phyloP scores from a whole-genome alignment of 129 eudicot genomes.

The Erigeron canadensis region DNA sequence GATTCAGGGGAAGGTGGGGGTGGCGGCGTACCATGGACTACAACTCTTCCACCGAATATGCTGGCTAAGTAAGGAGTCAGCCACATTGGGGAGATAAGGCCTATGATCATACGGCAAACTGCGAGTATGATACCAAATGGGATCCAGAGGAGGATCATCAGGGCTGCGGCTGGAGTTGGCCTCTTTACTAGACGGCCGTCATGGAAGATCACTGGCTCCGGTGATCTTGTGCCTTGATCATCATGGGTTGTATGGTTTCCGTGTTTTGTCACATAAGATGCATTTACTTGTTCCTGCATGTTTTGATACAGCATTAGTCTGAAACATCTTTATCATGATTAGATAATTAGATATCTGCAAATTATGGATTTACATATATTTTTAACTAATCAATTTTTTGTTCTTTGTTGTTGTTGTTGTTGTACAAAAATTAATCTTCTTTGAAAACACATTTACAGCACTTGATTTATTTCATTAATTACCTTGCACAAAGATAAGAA shows the following conservation, averaged over 20 bases:
- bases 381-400: no score
- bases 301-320: background rate
- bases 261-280: slow-evolving; percentile 37
- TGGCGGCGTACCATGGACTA: slow-evolving; percentile 71
- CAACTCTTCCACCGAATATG: slow-evolving; percentile 52
- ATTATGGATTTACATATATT: no score
- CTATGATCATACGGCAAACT: slow-evolving; percentile 40
- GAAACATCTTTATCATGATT: no score
- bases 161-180: slow-evolving; percentile 65
- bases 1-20: slow-evolving; percentile 42
- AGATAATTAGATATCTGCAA: no score
- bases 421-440: no score
- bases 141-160: slow-evolving; percentile 70
- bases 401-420: no score
- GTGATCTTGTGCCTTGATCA: slow-evolving; percentile 37
- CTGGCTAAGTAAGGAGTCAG: slow-evolving; percentile 39
- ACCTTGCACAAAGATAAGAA: slow-evolving; percentile 67
- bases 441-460: no score
- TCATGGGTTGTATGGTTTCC: slow-evolving; percentile 24
- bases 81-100: slow-evolving; percentile 54
- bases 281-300: slow-evolving; percentile 52
- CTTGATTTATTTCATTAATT: slow-evolving; percentile 4
- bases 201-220: slow-evolving; percentile 84
- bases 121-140: slow-evolving; percentile 69
- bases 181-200: slow-evolving; percentile 82